phyloP scores from a whole-genome alignment of 202 grass and related monocot species.

The Digitaria exilis region DNA sequence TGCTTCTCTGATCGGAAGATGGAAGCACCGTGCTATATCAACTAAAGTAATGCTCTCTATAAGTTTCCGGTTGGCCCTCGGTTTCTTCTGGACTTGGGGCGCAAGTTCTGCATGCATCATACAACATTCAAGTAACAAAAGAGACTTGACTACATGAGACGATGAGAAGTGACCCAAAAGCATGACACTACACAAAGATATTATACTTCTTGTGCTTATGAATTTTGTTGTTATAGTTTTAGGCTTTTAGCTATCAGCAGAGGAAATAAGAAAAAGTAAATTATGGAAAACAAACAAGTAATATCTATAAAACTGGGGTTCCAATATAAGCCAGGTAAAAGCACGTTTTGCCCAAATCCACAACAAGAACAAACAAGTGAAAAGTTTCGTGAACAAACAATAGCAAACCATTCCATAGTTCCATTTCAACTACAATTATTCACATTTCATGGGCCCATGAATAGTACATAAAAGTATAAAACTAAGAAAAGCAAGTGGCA shows the following conservation, averaged over 20 bases:
- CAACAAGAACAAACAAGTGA: not conserved
- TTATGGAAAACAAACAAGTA: not conserved
- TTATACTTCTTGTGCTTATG: not conserved
- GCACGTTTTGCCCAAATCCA: not conserved
- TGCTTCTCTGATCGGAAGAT: conserved; percentile 69
- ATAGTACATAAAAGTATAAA: conserved; percentile 10
- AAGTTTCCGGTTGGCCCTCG: conserved; percentile 54
- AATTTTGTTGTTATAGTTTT: not conserved
- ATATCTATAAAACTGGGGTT: not conserved
- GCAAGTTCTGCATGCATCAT: conserved; percentile 36
- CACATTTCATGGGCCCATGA: not conserved
- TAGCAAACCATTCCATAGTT: not conserved
- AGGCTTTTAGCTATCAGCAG: not conserved
- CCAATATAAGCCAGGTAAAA: not conserved
- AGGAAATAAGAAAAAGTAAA: not conserved
- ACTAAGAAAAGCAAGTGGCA: not conserved
- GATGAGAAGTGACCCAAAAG: not conserved
- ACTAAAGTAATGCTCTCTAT: conserved; percentile 60
- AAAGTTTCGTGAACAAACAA: not conserved
- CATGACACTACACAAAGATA: not conserved
- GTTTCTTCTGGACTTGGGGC: conserved; percentile 31
- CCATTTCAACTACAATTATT: not conserved
- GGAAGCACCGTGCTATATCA: conserved; percentile 60
- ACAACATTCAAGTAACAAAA: conserved; percentile 2
- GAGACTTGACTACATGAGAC: not conserved